Percentiles rank a stretch among this genome's conserved stretches.
Evolutionary conservation across 768 basidiomycete species (phyloP).

Genomic region (Calocybe cyanea): DNA sequence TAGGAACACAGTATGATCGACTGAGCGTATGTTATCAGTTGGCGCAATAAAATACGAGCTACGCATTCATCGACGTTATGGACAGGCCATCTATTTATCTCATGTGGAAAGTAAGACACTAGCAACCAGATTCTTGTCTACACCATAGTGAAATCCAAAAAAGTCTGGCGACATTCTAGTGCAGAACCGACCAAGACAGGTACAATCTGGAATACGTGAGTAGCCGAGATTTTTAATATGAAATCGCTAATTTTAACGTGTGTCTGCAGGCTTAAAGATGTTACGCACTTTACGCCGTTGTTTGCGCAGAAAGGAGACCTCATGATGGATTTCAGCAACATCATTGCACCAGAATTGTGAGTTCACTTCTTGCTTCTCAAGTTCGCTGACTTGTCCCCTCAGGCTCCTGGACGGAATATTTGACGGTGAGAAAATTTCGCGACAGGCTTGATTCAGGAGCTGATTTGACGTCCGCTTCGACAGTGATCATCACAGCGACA

Average conservation of each 20-base stretch:
- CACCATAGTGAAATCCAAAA: background rate
- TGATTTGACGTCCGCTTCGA: background rate
- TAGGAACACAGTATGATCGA: slow-evolving; percentile 57
- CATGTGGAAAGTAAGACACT: slow-evolving; percentile 50
- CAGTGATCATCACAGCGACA: slow-evolving; percentile 53
- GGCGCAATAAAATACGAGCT: slow-evolving; percentile 13
- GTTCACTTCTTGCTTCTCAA: slow-evolving; percentile 19
- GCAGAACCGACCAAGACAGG: slow-evolving; percentile 57
- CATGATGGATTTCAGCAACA: slow-evolving; percentile 59
- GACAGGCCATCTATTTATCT: slow-evolving; percentile 45
- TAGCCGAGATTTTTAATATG: slow-evolving; percentile 6
- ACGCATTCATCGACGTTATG: background rate
- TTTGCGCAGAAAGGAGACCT: slow-evolving; percentile 52
- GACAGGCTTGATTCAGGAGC: background rate
- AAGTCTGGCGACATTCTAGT: slow-evolving; percentile 67
- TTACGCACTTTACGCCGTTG: slow-evolving; percentile 54
- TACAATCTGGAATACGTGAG: slow-evolving; percentile 58
- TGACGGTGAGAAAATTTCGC: slow-evolving; percentile 16
- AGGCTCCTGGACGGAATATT: slow-evolving; percentile 26
- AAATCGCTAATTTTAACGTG: background rate
- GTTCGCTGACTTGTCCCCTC: background rate
- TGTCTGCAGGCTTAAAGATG: slow-evolving; percentile 46
- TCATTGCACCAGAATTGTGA: slow-evolving; percentile 39
- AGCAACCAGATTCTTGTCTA: background rate
- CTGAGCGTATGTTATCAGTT: slow-evolving; percentile 32